Evolutionary conservation across 495 filamentous ascomycete genomes (phyloP).

Genomic region (Pseudevernia furfuracea): DNA sequence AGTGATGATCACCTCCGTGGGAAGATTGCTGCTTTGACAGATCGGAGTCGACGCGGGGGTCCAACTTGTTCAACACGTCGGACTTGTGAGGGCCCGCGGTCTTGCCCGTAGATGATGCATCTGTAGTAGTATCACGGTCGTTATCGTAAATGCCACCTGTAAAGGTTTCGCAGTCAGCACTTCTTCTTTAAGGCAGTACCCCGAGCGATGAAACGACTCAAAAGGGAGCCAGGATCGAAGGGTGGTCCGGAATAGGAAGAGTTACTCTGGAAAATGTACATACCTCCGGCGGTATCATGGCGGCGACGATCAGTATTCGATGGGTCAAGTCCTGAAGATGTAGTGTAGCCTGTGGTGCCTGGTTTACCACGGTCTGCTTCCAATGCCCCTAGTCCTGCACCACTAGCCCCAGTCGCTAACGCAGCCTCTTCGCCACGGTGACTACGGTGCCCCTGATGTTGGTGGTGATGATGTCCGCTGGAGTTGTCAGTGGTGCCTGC

Average conservation of each 20-base stretch:
- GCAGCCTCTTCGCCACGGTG: constrained; percentile 20
- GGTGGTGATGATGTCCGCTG: constrained; percentile 8
- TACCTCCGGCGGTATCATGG: not conserved
- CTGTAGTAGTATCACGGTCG: not conserved
- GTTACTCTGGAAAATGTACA: not conserved
- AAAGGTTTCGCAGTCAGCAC: not conserved
- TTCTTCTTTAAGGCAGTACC: not conserved
- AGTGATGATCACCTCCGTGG: constrained; percentile 9
- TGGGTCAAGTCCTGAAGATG: not conserved
- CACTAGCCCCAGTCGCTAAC: constrained; percentile 20
- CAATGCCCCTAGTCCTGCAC: constrained; percentile 19
- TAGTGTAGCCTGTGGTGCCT: not conserved
- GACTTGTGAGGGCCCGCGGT: constrained; percentile 42
- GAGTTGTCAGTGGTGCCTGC: not conserved
- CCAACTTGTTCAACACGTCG: constrained; percentile 48
- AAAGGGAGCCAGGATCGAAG: not conserved
- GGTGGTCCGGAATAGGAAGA: not conserved
- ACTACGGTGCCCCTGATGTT: constrained; percentile 14
- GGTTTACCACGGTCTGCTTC: constrained; percentile 15
- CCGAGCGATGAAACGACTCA: not conserved
- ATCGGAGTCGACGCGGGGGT: constrained; percentile 29
- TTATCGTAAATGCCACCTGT: not conserved
- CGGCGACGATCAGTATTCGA: not conserved
- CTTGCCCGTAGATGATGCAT: constrained; percentile 14
- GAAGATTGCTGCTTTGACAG: constrained; percentile 19